phyloP scores from a whole-genome alignment of 345 rosid genomes.

The Geranium rotundifolium region DNA sequence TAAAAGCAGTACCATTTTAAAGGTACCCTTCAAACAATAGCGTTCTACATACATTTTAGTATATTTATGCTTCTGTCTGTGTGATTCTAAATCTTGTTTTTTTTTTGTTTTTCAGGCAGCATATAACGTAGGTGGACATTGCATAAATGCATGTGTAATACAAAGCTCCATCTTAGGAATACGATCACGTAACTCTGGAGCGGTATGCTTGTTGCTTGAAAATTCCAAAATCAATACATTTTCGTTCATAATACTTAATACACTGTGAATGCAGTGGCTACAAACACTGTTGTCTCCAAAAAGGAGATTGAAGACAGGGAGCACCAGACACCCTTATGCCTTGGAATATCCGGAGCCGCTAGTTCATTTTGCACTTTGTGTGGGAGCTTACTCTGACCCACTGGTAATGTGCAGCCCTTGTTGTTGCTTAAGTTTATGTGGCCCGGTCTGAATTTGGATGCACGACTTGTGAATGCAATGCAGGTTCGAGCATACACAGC shows the following conservation, averaged over 20 bases:
- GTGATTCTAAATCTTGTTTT: slow-evolving; percentile 5
- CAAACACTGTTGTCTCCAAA: slow-evolving; percentile 66
- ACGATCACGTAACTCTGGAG: slow-evolving; percentile 49
- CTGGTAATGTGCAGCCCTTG: slow-evolving; percentile 23
- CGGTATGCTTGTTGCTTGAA: slow-evolving; percentile 24
- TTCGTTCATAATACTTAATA: no score
- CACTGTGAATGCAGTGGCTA: slow-evolving; percentile 48
- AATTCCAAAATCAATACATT: no score
- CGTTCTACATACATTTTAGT: neutral
- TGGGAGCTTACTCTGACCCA: slow-evolving; percentile 67
- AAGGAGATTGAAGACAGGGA: slow-evolving; percentile 43
- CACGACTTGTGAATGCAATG: slow-evolving; percentile 4
- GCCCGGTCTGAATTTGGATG: neutral
- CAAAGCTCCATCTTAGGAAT: slow-evolving; percentile 67
- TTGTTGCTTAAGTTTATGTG: neutral
- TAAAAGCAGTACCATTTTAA: slow-evolving; percentile 39
- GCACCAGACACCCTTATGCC: slow-evolving; percentile 47
- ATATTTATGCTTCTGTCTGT: neutral
- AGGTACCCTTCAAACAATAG: slow-evolving; percentile 24
- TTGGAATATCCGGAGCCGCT: slow-evolving; percentile 74
- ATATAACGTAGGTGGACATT: slow-evolving; percentile 65
- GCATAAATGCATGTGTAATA: slow-evolving; percentile 46
- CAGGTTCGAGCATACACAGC: slow-evolving; percentile 65
- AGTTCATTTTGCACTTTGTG: slow-evolving; percentile 72
- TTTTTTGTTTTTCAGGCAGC: slow-evolving; percentile 43